Conservation (phyloP, 2,329 filamentous ascomycete genomes). For the Fusarium sororula region DNA sequence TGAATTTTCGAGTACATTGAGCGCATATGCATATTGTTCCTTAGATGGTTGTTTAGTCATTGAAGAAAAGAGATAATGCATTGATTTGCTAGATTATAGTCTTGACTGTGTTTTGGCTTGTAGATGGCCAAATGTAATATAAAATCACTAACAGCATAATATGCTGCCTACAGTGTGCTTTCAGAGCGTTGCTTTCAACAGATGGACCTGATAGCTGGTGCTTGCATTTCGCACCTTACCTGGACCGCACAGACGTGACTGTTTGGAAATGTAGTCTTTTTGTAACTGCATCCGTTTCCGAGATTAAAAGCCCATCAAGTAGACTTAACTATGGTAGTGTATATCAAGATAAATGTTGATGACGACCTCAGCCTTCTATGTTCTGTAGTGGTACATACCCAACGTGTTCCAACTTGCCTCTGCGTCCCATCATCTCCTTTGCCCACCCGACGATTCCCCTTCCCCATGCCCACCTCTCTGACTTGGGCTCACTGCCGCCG, state of each 20-base stretch:
- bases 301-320: background rate
- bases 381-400: constrained; percentile 66
- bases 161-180: background rate
- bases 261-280: background rate
- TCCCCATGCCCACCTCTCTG: constrained; percentile 37
- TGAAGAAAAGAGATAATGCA: accelerated
- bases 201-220: background rate
- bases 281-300: background rate
- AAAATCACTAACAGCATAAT: background rate
- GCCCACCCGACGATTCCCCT: constrained; percentile 54
- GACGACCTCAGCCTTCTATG: background rate
- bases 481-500: background rate
- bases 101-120: background rate
- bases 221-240: background rate
- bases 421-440: constrained; percentile 50
- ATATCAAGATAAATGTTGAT: background rate
- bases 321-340: background rate
- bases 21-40: background rate
- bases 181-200: background rate
- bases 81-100: too few relatives aligned
- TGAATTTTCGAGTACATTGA: background rate
- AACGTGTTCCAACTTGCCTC: constrained; percentile 57
- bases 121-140: background rate
- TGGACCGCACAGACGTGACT: background rate
- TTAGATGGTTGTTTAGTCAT: background rate